Evolutionary conservation across 306 rosid species (phyloP).

Genomic region (Dicorynia guianensis): DNA sequence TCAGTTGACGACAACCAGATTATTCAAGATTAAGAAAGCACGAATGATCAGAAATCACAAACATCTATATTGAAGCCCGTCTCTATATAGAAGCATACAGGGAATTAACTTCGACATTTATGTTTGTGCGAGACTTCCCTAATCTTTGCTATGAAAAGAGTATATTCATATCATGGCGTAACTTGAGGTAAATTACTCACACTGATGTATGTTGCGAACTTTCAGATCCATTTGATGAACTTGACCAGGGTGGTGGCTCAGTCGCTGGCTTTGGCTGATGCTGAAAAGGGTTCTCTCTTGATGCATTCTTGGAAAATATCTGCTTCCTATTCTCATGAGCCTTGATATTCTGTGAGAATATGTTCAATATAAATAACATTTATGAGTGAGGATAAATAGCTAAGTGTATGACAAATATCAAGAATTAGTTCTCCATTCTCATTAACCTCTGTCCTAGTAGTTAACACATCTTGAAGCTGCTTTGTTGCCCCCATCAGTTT

Average conservation of each 20-base stretch:
- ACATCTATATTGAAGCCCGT: neutral
- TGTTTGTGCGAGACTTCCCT: constrained; percentile 14
- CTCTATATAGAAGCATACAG: constrained; percentile 1
- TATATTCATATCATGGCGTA: constrained; percentile 15
- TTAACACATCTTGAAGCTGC: constrained; percentile 82
- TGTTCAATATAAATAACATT: constrained; percentile 10
- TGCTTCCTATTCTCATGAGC: constrained; percentile 93
- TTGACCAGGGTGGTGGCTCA: constrained; percentile 94
- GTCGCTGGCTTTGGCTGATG: constrained; percentile 64
- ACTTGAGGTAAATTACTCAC: constrained; percentile 54
- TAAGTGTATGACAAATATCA: constrained; percentile 2
- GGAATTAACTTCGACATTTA: neutral
- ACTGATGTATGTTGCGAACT: constrained; percentile 52
- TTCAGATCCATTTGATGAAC: constrained; percentile 53
- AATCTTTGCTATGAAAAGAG: constrained; percentile 1
- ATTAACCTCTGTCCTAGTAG: constrained; percentile 82
- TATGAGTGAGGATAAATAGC: neutral
- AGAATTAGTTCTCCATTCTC: constrained; percentile 19
- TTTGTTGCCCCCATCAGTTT: constrained; percentile 90
- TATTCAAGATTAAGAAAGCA: neutral
- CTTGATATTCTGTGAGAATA: constrained; percentile 73
- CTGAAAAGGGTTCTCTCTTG: constrained; percentile 76
- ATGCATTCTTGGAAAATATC: constrained; percentile 73
- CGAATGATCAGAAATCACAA: neutral
- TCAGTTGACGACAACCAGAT: neutral